Base-by-base conservation (phyloP, 805 yeast species). In the Kuraishia floccosa region DNA sequence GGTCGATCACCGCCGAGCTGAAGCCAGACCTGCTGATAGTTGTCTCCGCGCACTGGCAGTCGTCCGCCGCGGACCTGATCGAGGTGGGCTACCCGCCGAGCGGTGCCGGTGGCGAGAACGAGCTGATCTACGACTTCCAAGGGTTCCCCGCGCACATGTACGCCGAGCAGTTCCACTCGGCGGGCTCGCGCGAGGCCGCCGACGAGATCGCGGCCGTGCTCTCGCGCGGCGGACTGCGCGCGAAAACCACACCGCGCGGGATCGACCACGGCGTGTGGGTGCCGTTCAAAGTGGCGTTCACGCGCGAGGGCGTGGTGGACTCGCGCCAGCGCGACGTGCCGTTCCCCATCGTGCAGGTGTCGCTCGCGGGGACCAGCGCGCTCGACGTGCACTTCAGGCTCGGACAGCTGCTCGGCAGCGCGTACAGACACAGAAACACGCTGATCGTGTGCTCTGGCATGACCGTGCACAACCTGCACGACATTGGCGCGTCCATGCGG, bases 221-320 rank as follows among this genome's bases (percentile, higher is more conserved):
- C 14, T 40, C 42, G 9, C 40, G 46, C 5, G 38, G 50, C 15
- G 79, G 76, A 0, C 56, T 76, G 30, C 41, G 54, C 3, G 52
- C 74, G 0, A 50, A 53, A 17, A 36, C 70, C 7, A 58, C 66
- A 0, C 47, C 54, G n/a, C 57, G 91, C 34, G 91, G 91, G 7
- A 51, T 83, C 15, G 94, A 82, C 47, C 93, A 82, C 53, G 94
- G 94, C 5, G 76, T 64, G 6, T 82, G 89, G 85, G 86, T 78
- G 5, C 89, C 89, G 2, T 61, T 76, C 36, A 73, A 78, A 44
- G 80, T 77, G 16, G 84, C 83, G 6, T 79, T 81, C 39, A 62
- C 70, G 25, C 47, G 60, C 17, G 35, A 56, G 2, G 46, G 52
- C 4, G 48, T 50, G 15, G 41, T 42, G 11, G 56, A 54, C 34